phyloP scores from a whole-genome alignment of 345 rosid species.

The Rhodamnia rubescens region DNA sequence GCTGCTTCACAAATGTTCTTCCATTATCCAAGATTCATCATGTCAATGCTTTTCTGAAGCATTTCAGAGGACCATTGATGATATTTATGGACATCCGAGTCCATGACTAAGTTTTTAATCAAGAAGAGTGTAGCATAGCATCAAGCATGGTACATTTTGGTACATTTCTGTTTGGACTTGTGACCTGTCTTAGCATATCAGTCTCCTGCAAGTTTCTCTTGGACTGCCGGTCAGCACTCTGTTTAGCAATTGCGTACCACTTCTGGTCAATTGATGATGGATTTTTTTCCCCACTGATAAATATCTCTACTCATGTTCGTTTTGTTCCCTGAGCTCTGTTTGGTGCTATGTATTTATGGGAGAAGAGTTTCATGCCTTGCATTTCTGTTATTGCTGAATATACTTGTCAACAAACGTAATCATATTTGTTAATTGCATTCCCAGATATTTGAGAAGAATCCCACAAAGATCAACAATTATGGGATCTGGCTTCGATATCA shows the following conservation, averaged over 20 bases:
- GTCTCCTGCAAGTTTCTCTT: background rate
- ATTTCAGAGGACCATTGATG: background rate
- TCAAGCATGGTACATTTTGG: background rate
- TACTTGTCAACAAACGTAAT: background rate
- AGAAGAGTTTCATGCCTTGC: background rate
- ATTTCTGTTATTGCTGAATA: background rate
- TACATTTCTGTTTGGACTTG: background rate
- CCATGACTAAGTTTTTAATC: background rate
- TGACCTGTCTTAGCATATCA: background rate
- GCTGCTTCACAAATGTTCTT: background rate
- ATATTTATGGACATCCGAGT: background rate
- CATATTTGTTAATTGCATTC: background rate
- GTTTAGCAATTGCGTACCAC: background rate
- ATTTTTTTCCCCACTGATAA: background rate
- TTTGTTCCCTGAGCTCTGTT: background rate
- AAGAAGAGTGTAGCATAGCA: background rate
- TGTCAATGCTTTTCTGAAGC: background rate
- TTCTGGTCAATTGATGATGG: background rate
- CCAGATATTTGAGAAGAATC: slow-evolving; percentile 26
- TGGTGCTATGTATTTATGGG: background rate
- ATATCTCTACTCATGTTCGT: background rate
- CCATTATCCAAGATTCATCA: background rate
- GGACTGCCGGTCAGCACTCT: background rate
- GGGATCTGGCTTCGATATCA: slow-evolving; percentile 23
- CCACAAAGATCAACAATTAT: slow-evolving; percentile 19